phyloP scores from a whole-genome alignment of 352 stramenopile genomes.

The Pythium rhizo-oryzae region DNA sequence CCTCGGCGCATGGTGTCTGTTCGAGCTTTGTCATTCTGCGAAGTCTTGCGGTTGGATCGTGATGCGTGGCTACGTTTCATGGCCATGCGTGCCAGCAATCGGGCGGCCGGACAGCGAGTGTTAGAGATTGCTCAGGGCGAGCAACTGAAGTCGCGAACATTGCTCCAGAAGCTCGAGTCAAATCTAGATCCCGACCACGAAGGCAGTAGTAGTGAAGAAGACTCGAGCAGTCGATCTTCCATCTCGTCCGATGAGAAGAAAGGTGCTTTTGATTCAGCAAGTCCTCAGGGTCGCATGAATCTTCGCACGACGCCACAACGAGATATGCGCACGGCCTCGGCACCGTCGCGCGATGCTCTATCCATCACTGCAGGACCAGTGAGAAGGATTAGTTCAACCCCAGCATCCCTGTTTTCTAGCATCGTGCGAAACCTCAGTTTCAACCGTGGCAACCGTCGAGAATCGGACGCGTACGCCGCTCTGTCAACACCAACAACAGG shows the following conservation, averaged over 20 bases:
- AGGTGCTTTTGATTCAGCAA: constrained; percentile 5
- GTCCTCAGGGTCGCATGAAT: neutral
- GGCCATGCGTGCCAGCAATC: constrained; percentile 21
- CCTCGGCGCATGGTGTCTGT: constrained; percentile 27
- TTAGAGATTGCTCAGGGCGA: constrained; percentile 26
- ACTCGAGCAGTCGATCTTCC: constrained; percentile 9
- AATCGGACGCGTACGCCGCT: constrained; percentile 16
- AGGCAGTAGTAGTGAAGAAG: constrained; percentile 11
- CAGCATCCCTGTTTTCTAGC: constrained; percentile 15
- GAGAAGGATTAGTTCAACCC: constrained; percentile 21
- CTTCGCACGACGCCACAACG: neutral
- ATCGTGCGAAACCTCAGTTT: constrained; percentile 13
- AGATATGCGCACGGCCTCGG: constrained; percentile 3
- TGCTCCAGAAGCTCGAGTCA: constrained; percentile 26
- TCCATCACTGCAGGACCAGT: no score
- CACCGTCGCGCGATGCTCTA: no score
- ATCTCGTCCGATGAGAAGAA: constrained; percentile 3
- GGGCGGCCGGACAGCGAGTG: constrained; percentile 13
- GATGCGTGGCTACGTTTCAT: constrained; percentile 27
- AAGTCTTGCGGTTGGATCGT: constrained; percentile 26
- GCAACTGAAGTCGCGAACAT: constrained; percentile 20
- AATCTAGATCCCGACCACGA: constrained; percentile 1
- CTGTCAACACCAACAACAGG: constrained; percentile 3
- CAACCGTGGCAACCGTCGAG: neutral
- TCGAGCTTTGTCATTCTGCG: constrained; percentile 30